Percentiles rank a stretch among this genome's conserved stretches.
Evolutionary conservation across 306 rosid genomes (phyloP).

Genomic region (Cucurbita ficifolia): DNA sequence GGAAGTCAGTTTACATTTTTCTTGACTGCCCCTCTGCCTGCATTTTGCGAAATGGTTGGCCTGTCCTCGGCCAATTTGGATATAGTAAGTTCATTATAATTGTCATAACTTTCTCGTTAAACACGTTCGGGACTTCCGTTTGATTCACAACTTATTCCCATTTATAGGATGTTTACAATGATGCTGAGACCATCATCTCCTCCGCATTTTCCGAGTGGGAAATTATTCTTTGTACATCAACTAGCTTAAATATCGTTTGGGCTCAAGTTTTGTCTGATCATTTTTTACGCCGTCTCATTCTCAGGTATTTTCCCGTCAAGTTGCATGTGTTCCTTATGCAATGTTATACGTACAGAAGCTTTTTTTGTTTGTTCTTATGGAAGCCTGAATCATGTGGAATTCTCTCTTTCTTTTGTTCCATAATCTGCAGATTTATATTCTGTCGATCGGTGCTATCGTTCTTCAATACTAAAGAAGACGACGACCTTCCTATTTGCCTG

Average conservation of each 20-base stretch:
- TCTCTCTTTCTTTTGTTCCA: neutral
- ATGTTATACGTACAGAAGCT: neutral
- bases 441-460: conserved; percentile 61
- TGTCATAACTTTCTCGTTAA: neutral
- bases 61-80: conserved; percentile 29
- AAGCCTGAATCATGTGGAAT: too few species aligned
- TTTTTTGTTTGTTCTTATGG: neutral
- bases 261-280: conserved; percentile 81
- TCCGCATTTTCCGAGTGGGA: conserved; percentile 85
- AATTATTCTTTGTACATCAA: conserved; percentile 60
- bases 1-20: conserved; percentile 95
- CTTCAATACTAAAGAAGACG: conserved; percentile 46
- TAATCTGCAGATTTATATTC: conserved; percentile 63
- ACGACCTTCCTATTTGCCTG: conserved; percentile 64
- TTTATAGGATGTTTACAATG: conserved; percentile 45
- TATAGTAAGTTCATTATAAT: conserved; percentile 34
- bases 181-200: conserved; percentile 69
- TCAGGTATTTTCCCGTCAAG: conserved; percentile 37
- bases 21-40: conserved; percentile 83
- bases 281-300: conserved; percentile 72
- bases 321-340: neutral
- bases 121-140: neutral
- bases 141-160: conserved; percentile 16
- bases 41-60: conserved; percentile 84
- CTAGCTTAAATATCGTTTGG: conserved; percentile 78